Evolutionary conservation across 2,329 filamentous ascomycete species (phyloP).

Genomic region (Monilinia laxa): DNA sequence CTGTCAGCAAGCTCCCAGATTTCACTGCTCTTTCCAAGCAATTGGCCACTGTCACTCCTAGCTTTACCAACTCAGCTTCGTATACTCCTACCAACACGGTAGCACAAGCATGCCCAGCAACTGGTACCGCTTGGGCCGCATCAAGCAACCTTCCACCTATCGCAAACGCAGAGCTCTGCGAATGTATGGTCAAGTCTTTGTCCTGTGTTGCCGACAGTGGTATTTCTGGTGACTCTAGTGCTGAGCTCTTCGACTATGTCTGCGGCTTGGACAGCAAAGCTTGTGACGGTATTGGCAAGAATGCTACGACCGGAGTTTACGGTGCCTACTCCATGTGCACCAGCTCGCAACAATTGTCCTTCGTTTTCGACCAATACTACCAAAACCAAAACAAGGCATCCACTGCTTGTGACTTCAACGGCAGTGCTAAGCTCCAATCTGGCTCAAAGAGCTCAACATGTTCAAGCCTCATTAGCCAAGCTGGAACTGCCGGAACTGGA

Average conservation of each 20-base stretch:
- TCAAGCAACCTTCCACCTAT: slow-evolving; percentile 72
- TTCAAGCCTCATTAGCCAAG: slow-evolving; percentile 58
- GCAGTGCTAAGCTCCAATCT: slow-evolving; percentile 57
- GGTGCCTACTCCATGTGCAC: slow-evolving; percentile 79
- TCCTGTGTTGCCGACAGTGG: slow-evolving; percentile 64
- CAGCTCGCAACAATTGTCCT: slow-evolving; percentile 67
- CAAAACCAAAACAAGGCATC: slow-evolving; percentile 51
- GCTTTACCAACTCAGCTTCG: slow-evolving; percentile 59
- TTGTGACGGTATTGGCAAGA: slow-evolving; percentile 68
- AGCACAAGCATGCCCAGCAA: slow-evolving; percentile 67
- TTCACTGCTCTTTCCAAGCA: slow-evolving; percentile 71
- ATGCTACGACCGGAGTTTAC: slow-evolving; percentile 67
- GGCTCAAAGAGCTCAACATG: slow-evolving; percentile 54
- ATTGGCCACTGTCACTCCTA: slow-evolving; percentile 66
- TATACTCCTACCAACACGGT: slow-evolving; percentile 76
- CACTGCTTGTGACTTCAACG: slow-evolving; percentile 69
- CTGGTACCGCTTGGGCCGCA: slow-evolving; percentile 67
- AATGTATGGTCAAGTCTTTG: slow-evolving; percentile 78
- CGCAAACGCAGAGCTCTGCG: slow-evolving; percentile 76
- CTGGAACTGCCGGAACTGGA: slow-evolving; percentile 60
- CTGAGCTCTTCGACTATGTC: slow-evolving; percentile 70
- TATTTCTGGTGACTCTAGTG: slow-evolving; percentile 59
- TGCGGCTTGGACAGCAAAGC: slow-evolving; percentile 58
- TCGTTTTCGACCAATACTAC: slow-evolving; percentile 74
- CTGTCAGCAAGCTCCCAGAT: slow-evolving; percentile 68